Base-by-base conservation (phyloP, 331 rosid genomes). In the Malus hybrid region DNA sequence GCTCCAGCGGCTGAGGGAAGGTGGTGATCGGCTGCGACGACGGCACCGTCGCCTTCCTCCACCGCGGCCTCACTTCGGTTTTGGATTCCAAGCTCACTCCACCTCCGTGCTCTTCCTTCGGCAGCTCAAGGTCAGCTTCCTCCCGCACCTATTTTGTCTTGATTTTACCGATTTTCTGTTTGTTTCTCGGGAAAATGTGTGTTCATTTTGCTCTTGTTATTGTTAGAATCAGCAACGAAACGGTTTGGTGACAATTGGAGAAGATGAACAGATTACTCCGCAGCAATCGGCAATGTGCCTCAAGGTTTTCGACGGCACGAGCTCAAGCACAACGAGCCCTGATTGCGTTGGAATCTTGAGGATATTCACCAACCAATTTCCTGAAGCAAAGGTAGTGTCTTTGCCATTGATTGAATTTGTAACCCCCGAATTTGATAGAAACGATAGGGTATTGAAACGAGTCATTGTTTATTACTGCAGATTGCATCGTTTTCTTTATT, bases 271-370 rank as follows among this genome's bases (percentile, higher is more conserved):
- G 73, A 82, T 94, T 55, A 60, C 96, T 61, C 88, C 96, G 6
- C 97, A 90, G 77, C 91, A 86, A 65, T 84, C 96, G 16, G 83
- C 96, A 66, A 71, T 80, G 85, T 94, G 99, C 77, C 86, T 92
- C 58, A 94, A 92, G 88, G 99, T 94, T 79, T 94, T 94, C 70
- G 96, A 90, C 79, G 80, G 99, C 75, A 73, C 96, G 12, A 94
- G 97, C 87, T 78, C 85, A 9, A 94, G 97, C 85, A 71, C 81
- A 10, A 74, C 84, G 1, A 87, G 74, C 84, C 99, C 99, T 26
- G 97, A 94, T 79, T 94, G 99, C 82, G 90, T 94, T 78, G 99
- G 99, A 79, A 94, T 89, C 78, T 74, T 94, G 85, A 93, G 97
- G 30, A 89, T 94, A 77, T 94, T 94, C 87, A 92, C 99, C 24